Evolutionary conservation across 2,329 filamentous ascomycete genomes (phyloP).

Genomic region (Teratosphaeria viscida): DNA sequence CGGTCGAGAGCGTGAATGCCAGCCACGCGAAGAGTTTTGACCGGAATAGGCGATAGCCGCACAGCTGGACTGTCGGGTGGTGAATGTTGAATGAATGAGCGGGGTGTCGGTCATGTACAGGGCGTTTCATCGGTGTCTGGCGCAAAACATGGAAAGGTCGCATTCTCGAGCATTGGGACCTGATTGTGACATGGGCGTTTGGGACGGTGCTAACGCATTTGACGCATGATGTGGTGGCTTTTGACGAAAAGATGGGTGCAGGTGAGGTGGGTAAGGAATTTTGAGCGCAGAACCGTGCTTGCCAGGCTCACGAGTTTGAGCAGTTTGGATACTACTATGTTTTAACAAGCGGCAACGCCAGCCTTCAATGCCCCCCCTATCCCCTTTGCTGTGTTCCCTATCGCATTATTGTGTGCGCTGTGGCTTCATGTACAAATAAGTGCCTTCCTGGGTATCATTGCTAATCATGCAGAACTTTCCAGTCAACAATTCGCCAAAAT

Average conservation of each 20-base stretch:
- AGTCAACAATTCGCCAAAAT: neutral
- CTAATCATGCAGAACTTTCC: neutral
- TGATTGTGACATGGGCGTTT: neutral
- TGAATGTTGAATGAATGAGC: neutral
- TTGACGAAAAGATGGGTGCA: neutral
- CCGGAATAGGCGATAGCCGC: constrained; percentile 6
- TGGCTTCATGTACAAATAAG: neutral
- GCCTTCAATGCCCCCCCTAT: neutral
- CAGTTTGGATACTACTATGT: neutral
- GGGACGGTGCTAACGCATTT: neutral
- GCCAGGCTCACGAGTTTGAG: neutral
- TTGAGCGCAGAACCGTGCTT: neutral
- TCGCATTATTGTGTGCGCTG: neutral
- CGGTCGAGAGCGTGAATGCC: constrained; percentile 7
- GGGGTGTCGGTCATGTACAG: constrained; percentile 4
- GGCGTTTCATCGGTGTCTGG: constrained; percentile 2
- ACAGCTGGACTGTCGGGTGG: neutral
- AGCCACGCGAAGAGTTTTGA: constrained; percentile 15
- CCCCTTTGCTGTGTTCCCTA: neutral
- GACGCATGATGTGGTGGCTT: neutral
- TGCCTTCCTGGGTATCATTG: neutral
- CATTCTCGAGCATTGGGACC: too few relatives aligned
- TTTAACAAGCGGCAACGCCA: neutral
- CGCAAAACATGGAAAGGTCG: neutral
- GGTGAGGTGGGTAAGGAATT: neutral